Conservation (phyloP, 495 filamentous ascomycete species). For the Annulohypoxylon maeteangense region DNA sequence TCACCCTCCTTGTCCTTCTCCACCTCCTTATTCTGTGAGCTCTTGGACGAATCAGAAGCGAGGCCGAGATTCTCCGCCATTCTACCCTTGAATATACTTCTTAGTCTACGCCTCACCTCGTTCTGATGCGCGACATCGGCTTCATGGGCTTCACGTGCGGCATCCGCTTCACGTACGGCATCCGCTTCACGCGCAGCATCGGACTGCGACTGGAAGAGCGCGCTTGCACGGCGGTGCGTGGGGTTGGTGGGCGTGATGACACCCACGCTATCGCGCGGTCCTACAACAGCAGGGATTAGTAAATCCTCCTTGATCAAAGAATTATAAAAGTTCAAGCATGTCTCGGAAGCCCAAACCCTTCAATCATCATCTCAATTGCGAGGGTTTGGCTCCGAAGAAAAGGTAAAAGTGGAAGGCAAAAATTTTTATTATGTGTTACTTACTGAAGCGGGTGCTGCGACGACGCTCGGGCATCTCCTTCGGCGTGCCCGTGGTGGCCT, state of each 20-base stretch:
- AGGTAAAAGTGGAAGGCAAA: not conserved
- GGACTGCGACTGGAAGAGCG: not conserved
- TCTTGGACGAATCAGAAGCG: not conserved
- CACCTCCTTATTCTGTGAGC: not conserved
- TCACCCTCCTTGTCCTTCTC: not conserved
- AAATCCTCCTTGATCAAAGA: not conserved
- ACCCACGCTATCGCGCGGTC: not conserved
- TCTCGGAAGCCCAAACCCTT: not conserved
- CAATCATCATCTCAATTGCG: not conserved
- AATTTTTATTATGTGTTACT: not conserved
- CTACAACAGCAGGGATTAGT: not conserved
- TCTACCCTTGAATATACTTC: no score
- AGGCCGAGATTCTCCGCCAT: not conserved
- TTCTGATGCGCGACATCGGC: no score
- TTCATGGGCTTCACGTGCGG: no score
- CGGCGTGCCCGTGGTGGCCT: not conserved
- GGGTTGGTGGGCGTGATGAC: not conserved
- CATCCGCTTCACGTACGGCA: no score
- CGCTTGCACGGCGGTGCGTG: not conserved
- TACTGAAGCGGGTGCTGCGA: constrained; percentile 3
- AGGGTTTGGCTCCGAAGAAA: not conserved
- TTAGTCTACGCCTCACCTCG: no score
- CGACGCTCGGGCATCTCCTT: constrained; percentile 4
- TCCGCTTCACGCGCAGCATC: no score
- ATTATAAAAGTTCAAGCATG: not conserved